Base-by-base conservation (phyloP, 306 rosid species). In the Castanospermum australe region DNA sequence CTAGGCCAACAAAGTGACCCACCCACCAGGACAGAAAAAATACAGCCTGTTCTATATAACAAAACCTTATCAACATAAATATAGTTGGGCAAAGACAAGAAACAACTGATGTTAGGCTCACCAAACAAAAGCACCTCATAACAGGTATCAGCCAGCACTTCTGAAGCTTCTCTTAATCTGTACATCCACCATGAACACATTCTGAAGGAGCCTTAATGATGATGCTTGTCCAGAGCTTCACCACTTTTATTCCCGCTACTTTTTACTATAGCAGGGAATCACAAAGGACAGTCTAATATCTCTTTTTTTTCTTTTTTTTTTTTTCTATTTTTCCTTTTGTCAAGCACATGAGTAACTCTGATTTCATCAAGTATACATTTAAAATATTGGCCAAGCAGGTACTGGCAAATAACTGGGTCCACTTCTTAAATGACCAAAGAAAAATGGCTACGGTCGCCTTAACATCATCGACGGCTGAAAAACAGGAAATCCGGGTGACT, bases 401-500 rank as follows among this genome's bases (percentile, higher is more conserved):
- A 42, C 57, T 7, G 6, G 22, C 8, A 57, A 64, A 52, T 64
- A 52, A 20, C 45, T 54, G 70, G 78, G 70, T 65, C 42, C 48
- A 55, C 79, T 80, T 71, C 73, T 41, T 32, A 55, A 42, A 79
- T 24, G 47, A 62, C 20, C 1, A 80, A 76, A 75, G 69, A 47
- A 75, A 78, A 67, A 61, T 17, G 18, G 44, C 62, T 33, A 70
- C 41, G 9, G 44, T 71, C 39, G 39, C 59, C 80, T 44, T 24
- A 41, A 42, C n/a, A 59, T 84, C 84, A 84, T 65, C 86, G 59
- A 13, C 85, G 86, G 72, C 85, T 82, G 86, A 91, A 91, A 77
- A 89, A 91, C 77, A 81, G 54, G 80, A 89, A 89, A 85, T 91
- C 96, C 0, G 93, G 93, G 83, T 89, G 93, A 81, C 65, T 76